Evolutionary conservation across 2,329 filamentous ascomycete genomes (phyloP).

Genomic region (Didymella sp.): DNA sequence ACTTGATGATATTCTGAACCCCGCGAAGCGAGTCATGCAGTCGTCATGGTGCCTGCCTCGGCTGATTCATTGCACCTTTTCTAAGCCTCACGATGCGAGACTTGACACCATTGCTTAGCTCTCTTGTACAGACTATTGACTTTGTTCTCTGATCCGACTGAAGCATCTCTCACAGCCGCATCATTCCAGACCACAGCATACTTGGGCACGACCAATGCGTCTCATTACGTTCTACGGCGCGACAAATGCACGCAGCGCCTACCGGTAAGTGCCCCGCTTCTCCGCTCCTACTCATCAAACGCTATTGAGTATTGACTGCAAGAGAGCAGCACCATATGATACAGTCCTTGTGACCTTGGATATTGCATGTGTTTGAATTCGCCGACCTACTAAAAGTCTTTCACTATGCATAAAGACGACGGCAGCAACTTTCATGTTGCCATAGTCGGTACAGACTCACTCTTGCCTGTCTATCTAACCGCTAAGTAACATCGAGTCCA

Average conservation of each 20-base stretch:
- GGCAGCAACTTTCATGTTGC: constrained; percentile 1
- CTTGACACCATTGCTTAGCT: constrained; percentile 11
- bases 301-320: not conserved
- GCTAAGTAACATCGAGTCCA: not conserved
- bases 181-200: not conserved
- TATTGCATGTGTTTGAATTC: not conserved
- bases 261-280: not conserved
- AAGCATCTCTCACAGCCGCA: constrained; percentile 1
- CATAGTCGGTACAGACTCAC: constrained; percentile 2
- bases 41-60: not conserved
- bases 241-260: not conserved
- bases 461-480: not conserved
- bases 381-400: not conserved
- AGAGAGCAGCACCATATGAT: not conserved
- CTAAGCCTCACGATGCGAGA: not conserved
- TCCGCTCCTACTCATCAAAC: not conserved
- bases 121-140: not conserved
- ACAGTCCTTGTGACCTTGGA: not conserved
- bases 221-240: not conserved
- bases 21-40: constrained; percentile 18
- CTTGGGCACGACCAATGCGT: not conserved
- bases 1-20: constrained; percentile 11
- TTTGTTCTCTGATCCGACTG: not conserved
- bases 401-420: constrained; percentile 23
- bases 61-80: constrained; percentile 4